These are phyloP conservation scores for Leccinum disarticulatum DNA, from an alignment of 768 basidiomycete genomes.

Conservation along the genomic window DNA sequence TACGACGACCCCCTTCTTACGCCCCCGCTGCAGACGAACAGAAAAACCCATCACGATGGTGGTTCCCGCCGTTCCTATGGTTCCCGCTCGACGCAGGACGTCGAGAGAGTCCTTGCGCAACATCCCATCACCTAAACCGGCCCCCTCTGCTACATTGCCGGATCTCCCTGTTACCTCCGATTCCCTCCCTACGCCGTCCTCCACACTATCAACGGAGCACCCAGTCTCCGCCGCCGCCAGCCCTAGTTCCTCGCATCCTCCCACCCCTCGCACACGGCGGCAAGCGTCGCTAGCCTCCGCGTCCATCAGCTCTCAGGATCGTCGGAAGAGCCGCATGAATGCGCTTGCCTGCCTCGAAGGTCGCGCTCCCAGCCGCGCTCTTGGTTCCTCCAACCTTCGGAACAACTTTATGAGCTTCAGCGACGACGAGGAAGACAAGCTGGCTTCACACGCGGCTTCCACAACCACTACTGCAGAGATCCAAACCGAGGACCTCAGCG, in stretches of 20 bases:
- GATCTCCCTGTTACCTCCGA: slow-evolving; percentile 34
- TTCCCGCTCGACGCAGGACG: slow-evolving; percentile 26
- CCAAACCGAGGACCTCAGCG: slow-evolving; percentile 24
- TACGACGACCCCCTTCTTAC: background rate
- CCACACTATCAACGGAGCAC: slow-evolving; percentile 3
- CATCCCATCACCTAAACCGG: slow-evolving; percentile 62
- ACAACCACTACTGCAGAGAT: slow-evolving; percentile 11
- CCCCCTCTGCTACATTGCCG: slow-evolving; percentile 52
- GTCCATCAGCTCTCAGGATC: slow-evolving; percentile 47
- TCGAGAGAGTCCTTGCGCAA: slow-evolving; percentile 45
- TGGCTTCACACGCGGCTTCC: slow-evolving; percentile 2
- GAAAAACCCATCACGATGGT: slow-evolving; percentile 24
- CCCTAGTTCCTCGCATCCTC: slow-evolving; percentile 14
- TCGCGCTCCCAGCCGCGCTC: slow-evolving; percentile 26
- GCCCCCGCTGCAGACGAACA: slow-evolving; percentile 16
- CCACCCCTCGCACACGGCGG: slow-evolving; percentile 12
- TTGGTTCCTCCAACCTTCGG: slow-evolving; percentile 19
- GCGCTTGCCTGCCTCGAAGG: slow-evolving; percentile 70
- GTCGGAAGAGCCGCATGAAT: slow-evolving; percentile 50
- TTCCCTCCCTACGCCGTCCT: background rate
- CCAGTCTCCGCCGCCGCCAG: slow-evolving; percentile 20
- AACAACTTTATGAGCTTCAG: slow-evolving; percentile 67
- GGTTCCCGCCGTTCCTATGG: slow-evolving; percentile 12
- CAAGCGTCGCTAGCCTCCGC: slow-evolving; percentile 25
- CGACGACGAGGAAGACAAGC: slow-evolving; percentile 58